phyloP scores from a whole-genome alignment of 1,139 yeast species.

The Wickerhamiella infanticola region DNA sequence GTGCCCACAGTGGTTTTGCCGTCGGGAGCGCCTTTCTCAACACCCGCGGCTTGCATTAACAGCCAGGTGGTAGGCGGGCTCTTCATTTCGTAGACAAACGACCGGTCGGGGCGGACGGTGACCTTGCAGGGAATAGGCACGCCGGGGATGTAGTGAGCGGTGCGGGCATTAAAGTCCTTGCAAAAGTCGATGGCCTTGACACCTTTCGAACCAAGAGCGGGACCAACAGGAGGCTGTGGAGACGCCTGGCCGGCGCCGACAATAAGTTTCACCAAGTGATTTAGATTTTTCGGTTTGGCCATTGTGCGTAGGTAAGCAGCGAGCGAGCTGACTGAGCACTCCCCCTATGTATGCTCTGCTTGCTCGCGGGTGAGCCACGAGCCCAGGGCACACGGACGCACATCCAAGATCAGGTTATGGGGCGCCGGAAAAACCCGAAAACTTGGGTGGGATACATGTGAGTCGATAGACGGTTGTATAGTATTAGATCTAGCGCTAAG shows the following conservation, averaged over 20 bases:
- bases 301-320: background rate
- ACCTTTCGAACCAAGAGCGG: constrained; percentile 97
- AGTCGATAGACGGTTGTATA: too few species aligned
- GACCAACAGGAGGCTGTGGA: constrained; percentile 98
- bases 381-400: too few species aligned
- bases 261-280: constrained; percentile 55
- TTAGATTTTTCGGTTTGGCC: constrained; percentile 25
- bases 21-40: constrained; percentile 59
- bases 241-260: constrained; percentile 99
- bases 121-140: constrained; percentile 79
- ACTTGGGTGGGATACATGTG: too few species aligned
- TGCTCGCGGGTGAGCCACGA: too few species aligned
- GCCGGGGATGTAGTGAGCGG: constrained; percentile 74
- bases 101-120: constrained; percentile 81
- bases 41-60: constrained; percentile 66
- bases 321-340: too few species aligned
- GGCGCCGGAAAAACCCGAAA: too few species aligned
- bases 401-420: too few species aligned
- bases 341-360: too few species aligned
- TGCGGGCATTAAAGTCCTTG: constrained; percentile 94
- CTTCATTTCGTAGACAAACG: constrained; percentile 73
- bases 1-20: constrained; percentile 53
- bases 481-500: too few species aligned
- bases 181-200: constrained; percentile 97
- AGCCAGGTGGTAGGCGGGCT: constrained; percentile 90